These are phyloP conservation scores for Ligustrum vulgare DNA, from an alignment of 257 asterid species.

Conservation along the genomic window DNA sequence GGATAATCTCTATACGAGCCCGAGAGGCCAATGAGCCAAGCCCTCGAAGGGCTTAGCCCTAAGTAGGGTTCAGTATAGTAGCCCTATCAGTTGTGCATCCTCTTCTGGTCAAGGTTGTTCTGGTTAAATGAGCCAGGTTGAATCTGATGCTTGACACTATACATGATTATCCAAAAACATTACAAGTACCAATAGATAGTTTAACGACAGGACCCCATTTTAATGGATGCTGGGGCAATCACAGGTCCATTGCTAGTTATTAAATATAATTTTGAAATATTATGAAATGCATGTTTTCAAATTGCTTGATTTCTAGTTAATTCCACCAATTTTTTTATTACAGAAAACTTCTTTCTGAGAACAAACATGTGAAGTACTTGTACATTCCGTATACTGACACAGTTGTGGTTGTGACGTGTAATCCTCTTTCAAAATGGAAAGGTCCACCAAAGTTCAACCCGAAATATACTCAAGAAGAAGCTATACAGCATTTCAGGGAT, in stretches of 20 bases:
- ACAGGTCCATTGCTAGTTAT: neutral
- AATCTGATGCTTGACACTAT: neutral
- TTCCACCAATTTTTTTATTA: constrained; percentile 28
- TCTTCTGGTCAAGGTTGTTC: neutral
- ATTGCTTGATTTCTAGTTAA: constrained; percentile 1
- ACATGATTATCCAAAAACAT: neutral
- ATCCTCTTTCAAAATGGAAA: constrained; percentile 74
- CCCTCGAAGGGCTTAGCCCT: too few species aligned
- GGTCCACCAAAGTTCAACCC: constrained; percentile 75
- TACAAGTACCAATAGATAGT: neutral
- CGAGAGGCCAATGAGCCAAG: too few species aligned
- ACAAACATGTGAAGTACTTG: constrained; percentile 91
- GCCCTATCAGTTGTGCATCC: neutral
- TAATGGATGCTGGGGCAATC: neutral
- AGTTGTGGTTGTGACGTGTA: constrained; percentile 87
- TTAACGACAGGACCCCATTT: neutral
- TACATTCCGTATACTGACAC: constrained; percentile 91
- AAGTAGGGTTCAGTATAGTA: neutral
- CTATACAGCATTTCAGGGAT: constrained; percentile 65
- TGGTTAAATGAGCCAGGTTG: neutral
- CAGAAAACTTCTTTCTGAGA: constrained; percentile 84
- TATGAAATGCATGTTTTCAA: neutral
- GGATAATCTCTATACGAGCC: too few species aligned
- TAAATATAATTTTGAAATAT: neutral
- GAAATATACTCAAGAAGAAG: constrained; percentile 73